Percentiles rank a stretch among this genome's conserved stretches.
phyloP scores from a whole-genome alignment of 495 filamentous ascomycete genomes.

The Tuber microsphaerosporum region DNA sequence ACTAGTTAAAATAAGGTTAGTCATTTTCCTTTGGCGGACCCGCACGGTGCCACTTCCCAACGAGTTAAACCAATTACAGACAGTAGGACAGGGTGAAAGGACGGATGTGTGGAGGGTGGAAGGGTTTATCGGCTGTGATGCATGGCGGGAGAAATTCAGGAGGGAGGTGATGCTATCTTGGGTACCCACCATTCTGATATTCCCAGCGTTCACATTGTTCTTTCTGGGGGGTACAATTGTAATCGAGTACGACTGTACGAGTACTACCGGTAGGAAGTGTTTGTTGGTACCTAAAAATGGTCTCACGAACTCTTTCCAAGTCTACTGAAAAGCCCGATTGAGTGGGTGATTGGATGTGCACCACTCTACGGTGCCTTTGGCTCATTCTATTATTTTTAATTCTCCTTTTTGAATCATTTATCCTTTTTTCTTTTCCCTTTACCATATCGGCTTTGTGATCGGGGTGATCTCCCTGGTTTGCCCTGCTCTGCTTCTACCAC shows the following conservation, averaged over 20 bases:
- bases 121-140: constrained; percentile 37
- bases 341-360: constrained; percentile 1
- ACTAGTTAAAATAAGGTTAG: constrained; percentile 34
- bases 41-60: constrained; percentile 18
- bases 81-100: constrained; percentile 17
- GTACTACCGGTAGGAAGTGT: not conserved
- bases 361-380: not conserved
- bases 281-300: constrained; percentile 22
- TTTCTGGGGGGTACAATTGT: constrained; percentile 12
- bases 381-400: constrained; percentile 9
- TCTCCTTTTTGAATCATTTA: constrained; percentile 1
- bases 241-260: no score
- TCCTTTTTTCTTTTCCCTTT: not conserved
- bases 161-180: constrained; percentile 35
- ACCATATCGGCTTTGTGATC: constrained; percentile 7
- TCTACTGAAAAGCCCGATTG: constrained; percentile 4
- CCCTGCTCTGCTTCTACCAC: constrained; percentile 13
- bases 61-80: constrained; percentile 4
- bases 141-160: constrained; percentile 39
- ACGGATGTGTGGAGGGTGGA: constrained; percentile 34
- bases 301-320: constrained; percentile 15
- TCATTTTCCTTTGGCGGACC: constrained; percentile 25
- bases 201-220: constrained; percentile 1
- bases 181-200: constrained; percentile 32
- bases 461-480: constrained; percentile 12